Conservation (phyloP, 2,329 filamentous ascomycete genomes). For the Fusarium armeniacum region DNA sequence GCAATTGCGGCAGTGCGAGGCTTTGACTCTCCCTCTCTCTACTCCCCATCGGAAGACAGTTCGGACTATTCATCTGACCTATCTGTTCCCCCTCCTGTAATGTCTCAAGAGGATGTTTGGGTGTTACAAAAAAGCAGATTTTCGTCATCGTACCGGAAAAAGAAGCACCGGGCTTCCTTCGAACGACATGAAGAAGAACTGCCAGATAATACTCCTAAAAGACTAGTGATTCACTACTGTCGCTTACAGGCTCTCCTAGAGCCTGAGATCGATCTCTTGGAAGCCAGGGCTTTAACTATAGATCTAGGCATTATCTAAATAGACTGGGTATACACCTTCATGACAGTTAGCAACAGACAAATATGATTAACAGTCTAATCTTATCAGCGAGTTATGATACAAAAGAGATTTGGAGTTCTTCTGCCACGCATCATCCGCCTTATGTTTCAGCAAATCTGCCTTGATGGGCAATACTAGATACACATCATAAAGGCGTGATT, state of each 20-base stretch:
- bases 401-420: too few relatives aligned
- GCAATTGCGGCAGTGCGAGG: neutral
- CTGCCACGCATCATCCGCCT: too few relatives aligned
- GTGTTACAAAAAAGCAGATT: neutral
- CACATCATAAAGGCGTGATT: too few relatives aligned
- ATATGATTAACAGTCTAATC: too few relatives aligned
- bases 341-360: too few relatives aligned
- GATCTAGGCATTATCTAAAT: neutral
- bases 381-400: too few relatives aligned
- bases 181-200: too few relatives aligned
- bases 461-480: too few relatives aligned
- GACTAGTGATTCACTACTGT: neutral
- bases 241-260: neutral
- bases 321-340: neutral
- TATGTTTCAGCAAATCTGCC: too few relatives aligned
- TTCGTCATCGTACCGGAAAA: neutral
- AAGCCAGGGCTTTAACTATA: neutral
- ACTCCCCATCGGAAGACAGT: neutral
- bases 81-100: neutral
- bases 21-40: neutral
- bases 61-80: neutral
- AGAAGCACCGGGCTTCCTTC: rapidly evolving
- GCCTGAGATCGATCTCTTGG: neutral
- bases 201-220: neutral
- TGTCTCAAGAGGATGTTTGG: neutral